Base-by-base conservation (phyloP, 345 rosid genomes). In the Adansonia digitata region DNA sequence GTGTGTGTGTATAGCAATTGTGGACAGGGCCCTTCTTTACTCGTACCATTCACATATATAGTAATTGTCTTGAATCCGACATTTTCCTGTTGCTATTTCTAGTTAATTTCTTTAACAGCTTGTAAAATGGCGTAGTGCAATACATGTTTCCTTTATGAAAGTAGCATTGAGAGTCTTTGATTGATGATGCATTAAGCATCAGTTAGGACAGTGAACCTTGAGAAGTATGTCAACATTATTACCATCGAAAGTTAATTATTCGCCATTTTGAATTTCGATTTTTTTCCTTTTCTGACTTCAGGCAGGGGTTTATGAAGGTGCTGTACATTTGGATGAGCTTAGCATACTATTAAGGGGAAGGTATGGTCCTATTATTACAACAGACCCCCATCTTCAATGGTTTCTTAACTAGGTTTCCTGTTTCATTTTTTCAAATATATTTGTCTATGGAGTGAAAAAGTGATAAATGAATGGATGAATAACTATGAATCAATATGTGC, bases 291-390 rank as follows among this genome's bases (percentile, higher is more conserved):
- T 51, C 35, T 35, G 45, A 51, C 46, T 75, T 42, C 80, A 94
- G 97, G 78, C 79, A 20, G 75, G 88, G 71, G 95, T 94, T 34
- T 87, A 85, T 77, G 86, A 89, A 81, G 91, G 87, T 51, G 85
- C 86, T 17, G 85, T 92, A 46, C 98, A 84, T 85, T 80, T 94
- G 90, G 95, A 94, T 10, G 98, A 92, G 82, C 97, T 91, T 76
- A 85, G 75, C 77, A 85, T 88, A 67, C 72, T 92, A 62, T 72
- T 92, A 40, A 81, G 84, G 66, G 77, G 89, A 84, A 94, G 98
- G 97, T 94, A 81, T 18, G 60, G 11, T 37, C 68, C 45, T 7
- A n/a, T 18, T 15, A 3, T 62, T 62, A 26, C 26, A 18, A 6
- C 5, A 35, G 22, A 61, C 4, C 5, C 13, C 24, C 10, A 15